Evolutionary conservation across 1,284 basidiomycete species (phyloP).

Genomic region (Peniophora sp.): DNA sequence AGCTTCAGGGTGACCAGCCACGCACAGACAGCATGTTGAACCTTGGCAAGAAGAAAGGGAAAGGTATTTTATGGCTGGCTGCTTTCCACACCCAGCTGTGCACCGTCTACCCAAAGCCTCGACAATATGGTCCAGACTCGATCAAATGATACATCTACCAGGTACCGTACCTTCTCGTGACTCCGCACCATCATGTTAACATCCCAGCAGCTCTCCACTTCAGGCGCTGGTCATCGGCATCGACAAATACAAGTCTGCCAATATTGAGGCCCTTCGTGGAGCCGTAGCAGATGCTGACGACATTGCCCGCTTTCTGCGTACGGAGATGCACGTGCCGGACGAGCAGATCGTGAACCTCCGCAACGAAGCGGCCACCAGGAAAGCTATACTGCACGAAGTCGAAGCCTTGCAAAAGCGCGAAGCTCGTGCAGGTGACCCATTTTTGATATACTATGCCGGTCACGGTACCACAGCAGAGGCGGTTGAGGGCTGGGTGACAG

Average conservation of each 20-base stretch:
- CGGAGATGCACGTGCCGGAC: background rate
- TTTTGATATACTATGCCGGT: conserved; percentile 7
- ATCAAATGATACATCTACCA: too few relatives aligned
- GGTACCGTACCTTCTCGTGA: too few relatives aligned
- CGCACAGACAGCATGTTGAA: too few relatives aligned
- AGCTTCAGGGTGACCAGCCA: too few relatives aligned
- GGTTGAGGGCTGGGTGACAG: background rate
- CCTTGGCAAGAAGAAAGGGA: too few relatives aligned
- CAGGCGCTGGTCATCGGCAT: conserved; percentile 6
- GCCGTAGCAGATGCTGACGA: conserved; percentile 2
- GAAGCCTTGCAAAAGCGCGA: background rate
- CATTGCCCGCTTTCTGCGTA: background rate
- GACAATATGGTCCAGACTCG: too few relatives aligned
- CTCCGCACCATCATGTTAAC: too few relatives aligned
- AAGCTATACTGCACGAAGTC: background rate
- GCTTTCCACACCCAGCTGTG: too few relatives aligned
- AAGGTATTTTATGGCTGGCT: too few relatives aligned
- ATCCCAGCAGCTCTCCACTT: too few relatives aligned
- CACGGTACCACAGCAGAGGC: conserved; percentile 1
- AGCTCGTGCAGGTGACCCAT: background rate
- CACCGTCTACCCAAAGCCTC: too few relatives aligned
- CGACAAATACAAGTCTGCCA: background rate
- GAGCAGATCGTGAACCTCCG: conserved; percentile 1
- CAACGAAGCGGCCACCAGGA: conserved; percentile 2
- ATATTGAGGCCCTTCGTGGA: background rate